Conservation (phyloP, 2,329 filamentous ascomycete genomes). For the Shiraia sp. region DNA sequence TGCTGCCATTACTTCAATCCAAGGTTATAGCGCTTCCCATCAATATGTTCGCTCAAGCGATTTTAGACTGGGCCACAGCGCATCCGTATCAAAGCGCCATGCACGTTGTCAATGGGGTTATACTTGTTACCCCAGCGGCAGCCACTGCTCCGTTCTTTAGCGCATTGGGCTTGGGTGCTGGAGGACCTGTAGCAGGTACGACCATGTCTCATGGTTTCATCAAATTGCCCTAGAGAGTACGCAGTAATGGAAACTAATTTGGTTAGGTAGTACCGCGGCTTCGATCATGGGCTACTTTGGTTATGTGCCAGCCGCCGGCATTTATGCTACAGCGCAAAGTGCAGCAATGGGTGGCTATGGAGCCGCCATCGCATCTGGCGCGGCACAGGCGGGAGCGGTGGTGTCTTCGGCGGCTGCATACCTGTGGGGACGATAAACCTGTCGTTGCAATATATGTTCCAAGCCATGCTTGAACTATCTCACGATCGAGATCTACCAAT, state of each 20-base stretch:
- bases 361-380: conserved; percentile 22
- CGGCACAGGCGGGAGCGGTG: conserved; percentile 24
- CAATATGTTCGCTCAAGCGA: conserved; percentile 1
- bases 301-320: conserved; percentile 23
- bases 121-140: conserved; percentile 26
- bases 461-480: not conserved
- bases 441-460: not conserved
- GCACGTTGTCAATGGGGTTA: conserved; percentile 25
- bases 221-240: not conserved
- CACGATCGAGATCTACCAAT: too few relatives aligned
- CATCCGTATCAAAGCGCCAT: conserved; percentile 32
- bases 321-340: conserved; percentile 32
- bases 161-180: conserved; percentile 22
- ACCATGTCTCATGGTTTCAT: not conserved
- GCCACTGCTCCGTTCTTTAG: conserved; percentile 26
- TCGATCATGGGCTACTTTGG: conserved; percentile 22
- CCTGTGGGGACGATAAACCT: not conserved
- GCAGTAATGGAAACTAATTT: not conserved
- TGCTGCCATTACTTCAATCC: too few relatives aligned
- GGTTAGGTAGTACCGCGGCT: conserved; percentile 24
- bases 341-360: conserved; percentile 41
- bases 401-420: conserved; percentile 14
- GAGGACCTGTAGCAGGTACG: conserved; percentile 28
- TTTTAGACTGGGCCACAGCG: conserved; percentile 20
- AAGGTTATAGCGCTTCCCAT: not conserved